These are phyloP conservation scores for Eucalyptus curtisii DNA, from an alignment of 345 rosid species.

Conservation along the genomic window DNA sequence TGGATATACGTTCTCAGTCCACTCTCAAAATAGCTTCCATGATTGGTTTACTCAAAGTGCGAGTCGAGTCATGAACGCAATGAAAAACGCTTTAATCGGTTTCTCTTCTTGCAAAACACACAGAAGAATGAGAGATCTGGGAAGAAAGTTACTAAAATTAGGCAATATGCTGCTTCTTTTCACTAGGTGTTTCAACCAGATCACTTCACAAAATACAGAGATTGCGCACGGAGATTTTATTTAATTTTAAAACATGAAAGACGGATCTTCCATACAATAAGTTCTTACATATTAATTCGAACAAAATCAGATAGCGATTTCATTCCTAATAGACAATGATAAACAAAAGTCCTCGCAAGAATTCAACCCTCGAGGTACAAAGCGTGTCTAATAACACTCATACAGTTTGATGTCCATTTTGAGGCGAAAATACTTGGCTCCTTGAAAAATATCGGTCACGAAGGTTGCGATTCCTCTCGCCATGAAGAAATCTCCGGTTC, in stretches of 20 bases:
- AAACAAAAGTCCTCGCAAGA: neutral
- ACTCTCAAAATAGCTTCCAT: neutral
- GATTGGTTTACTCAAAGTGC: neutral
- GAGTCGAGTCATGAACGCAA: neutral
- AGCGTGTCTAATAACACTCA: slow-evolving; percentile 21
- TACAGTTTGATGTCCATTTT: slow-evolving; percentile 29
- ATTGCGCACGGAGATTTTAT: neutral
- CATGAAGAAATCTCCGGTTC: slow-evolving; percentile 72
- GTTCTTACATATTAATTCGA: neutral
- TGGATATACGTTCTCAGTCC: neutral
- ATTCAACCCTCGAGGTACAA: neutral
- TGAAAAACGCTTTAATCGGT: neutral
- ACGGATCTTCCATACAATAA: neutral
- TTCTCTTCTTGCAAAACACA: neutral
- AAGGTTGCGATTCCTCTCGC: slow-evolving; percentile 47
- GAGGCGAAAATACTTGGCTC: slow-evolving; percentile 39
- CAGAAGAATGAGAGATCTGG: neutral
- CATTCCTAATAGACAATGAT: neutral
- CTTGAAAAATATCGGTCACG: slow-evolving; percentile 24
- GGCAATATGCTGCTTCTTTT: neutral
- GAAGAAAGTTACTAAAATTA: neutral
- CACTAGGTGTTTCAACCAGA: slow-evolving; percentile 9
- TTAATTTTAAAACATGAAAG: neutral
- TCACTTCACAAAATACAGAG: slow-evolving; percentile 30
- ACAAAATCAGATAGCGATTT: neutral